A percentile compares a stretch with the other conserved stretches of the same genome.
phyloP scores from a whole-genome alignment of 108 stramenopile species.

The Nitzschia sp. region DNA sequence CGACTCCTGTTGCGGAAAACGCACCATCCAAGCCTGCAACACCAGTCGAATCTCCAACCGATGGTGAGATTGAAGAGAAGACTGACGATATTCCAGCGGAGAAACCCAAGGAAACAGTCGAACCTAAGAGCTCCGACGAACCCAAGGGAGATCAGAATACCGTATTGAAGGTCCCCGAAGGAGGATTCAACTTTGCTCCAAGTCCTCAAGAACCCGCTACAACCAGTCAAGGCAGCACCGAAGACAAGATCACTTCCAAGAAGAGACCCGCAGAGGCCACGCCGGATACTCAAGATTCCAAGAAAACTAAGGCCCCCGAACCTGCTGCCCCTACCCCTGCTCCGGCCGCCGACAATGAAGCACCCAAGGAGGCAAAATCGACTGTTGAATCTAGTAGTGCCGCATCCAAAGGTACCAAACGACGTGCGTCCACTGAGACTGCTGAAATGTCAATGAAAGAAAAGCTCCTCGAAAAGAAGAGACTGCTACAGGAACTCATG shows the following conservation, averaged over 20 bases:
- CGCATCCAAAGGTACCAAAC: background rate
- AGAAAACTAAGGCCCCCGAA: conserved; percentile 15
- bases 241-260: background rate
- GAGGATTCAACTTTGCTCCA: conserved; percentile 68
- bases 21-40: background rate
- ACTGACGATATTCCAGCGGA: background rate
- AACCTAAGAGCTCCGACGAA: conserved; percentile 1
- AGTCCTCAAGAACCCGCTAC: conserved; percentile 7
- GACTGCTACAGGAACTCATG: conserved; percentile 41
- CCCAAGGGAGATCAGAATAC: conserved; percentile 14
- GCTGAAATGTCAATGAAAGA: conserved; percentile 47
- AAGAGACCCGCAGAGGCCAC: conserved; percentile 10
- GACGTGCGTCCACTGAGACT: conserved; percentile 34
- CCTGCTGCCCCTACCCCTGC: background rate
- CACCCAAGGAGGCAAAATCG: background rate
- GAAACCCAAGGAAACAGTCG: background rate
- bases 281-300: background rate
- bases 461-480: conserved; percentile 56
- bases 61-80: background rate
- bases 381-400: background rate
- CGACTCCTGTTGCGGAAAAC: conserved; percentile 11
- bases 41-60: background rate
- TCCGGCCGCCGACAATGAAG: background rate
- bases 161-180: conserved; percentile 43
- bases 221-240: background rate